Percentiles rank a stretch among this genome's conserved stretches.
phyloP scores from a whole-genome alignment of 805 yeast genomes.

The Dipodascus albidus region DNA sequence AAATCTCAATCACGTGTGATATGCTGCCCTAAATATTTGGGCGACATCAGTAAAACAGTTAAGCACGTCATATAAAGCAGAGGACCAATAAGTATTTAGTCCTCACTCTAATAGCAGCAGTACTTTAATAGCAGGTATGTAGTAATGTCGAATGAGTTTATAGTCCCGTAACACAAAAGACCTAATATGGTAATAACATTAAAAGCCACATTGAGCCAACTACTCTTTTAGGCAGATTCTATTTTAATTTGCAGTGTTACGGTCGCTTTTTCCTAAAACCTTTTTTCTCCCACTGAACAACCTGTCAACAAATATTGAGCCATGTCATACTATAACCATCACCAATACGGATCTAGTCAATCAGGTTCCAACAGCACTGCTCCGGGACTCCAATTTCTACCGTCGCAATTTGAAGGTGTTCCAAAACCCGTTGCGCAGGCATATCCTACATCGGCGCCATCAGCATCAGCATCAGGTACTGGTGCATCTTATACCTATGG shows the following conservation, averaged over 20 bases:
- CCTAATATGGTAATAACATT: background rate
- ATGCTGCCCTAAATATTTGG: no score
- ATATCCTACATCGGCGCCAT: background rate
- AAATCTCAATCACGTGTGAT: no score
- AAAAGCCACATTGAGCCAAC: no score
- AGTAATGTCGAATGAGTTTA: background rate
- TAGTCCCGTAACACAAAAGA: background rate
- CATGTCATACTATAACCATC: background rate
- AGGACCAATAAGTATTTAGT: no score
- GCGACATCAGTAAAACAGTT: no score
- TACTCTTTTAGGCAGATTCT: background rate
- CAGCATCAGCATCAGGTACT: background rate
- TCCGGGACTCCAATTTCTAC: conserved; percentile 3
- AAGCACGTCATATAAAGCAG: no score
- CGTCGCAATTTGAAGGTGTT: background rate
- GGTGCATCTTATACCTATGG: background rate
- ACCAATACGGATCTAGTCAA: background rate
- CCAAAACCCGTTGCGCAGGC: conserved; percentile 2
- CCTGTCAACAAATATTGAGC: background rate
- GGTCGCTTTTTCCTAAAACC: background rate
- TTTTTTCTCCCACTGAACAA: background rate
- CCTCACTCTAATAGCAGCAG: no score
- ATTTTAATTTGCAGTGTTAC: background rate
- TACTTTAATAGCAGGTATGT: no score
- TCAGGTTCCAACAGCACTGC: background rate